Conservation (phyloP, 495 filamentous ascomycete species). For the Trypethelium eluteriae region DNA sequence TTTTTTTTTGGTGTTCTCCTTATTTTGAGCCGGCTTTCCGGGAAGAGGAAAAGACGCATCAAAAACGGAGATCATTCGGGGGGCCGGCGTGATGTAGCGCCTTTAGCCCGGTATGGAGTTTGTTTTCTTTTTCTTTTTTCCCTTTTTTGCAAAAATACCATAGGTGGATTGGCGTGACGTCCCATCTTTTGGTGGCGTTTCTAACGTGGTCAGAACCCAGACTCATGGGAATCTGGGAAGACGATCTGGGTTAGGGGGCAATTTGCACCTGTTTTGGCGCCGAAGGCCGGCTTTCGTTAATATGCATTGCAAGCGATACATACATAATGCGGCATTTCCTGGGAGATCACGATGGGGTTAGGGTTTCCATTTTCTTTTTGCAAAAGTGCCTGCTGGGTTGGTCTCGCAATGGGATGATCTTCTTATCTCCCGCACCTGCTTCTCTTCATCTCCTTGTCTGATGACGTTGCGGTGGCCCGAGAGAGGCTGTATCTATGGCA, state of each 20-base stretch:
- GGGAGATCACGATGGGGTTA: not conserved
- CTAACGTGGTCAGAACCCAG: conserved; percentile 34
- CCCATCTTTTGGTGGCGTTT: not conserved
- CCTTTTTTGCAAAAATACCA: conserved; percentile 1
- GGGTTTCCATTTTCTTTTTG: no score
- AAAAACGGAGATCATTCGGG: no score
- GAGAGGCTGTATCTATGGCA: no score
- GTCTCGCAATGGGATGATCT: no score
- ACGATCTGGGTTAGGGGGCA: conserved; percentile 65
- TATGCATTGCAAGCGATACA: not conserved
- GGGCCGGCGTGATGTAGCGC: no score
- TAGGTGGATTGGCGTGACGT: not conserved
- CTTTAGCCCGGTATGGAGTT: not conserved
- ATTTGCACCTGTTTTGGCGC: conserved; percentile 1
- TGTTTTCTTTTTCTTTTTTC: not conserved
- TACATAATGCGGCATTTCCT: not conserved
- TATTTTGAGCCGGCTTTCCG: no score
- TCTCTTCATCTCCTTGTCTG: no score
- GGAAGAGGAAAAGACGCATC: no score
- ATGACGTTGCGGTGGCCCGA: no score
- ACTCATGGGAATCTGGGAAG: conserved; percentile 56
- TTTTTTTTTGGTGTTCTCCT: not conserved
- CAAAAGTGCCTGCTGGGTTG: no score
- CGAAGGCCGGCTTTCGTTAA: not conserved
- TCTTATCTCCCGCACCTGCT: no score